Conservation (phyloP, 306 rosid species). For the Ormosia emarginata region DNA sequence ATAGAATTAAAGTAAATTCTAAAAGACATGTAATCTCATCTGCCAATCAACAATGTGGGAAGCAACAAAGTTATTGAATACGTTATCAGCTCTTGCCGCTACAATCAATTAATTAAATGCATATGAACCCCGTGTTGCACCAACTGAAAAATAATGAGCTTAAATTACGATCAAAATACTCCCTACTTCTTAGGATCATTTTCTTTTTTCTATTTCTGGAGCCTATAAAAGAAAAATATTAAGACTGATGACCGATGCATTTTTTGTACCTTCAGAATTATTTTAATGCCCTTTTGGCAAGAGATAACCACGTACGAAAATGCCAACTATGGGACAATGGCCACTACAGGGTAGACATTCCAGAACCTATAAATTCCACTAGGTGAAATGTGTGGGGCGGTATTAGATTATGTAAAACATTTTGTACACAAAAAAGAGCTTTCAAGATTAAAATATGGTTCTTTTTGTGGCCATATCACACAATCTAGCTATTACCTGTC, state of each 20-base stretch:
- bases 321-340: constrained; percentile 43
- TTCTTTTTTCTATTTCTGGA: not conserved
- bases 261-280: not conserved
- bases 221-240: not conserved
- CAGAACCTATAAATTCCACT: constrained; percentile 27
- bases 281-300: constrained; percentile 2
- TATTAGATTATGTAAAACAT: not conserved
- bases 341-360: constrained; percentile 28
- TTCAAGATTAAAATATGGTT: not conserved
- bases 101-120: constrained; percentile 1
- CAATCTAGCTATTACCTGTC: not conserved
- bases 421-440: not conserved
- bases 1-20: not conserved
- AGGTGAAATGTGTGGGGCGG: constrained; percentile 47
- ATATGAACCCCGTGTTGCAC: not conserved
- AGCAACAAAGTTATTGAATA: not conserved
- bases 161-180: not conserved
- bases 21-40: not conserved
- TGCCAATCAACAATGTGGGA: not conserved
- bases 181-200: not conserved
- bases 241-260: not conserved
- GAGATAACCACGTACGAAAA: not conserved
- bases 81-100: not conserved
- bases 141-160: constrained; percentile 5
- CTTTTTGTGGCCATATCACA: constrained; percentile 23